phyloP scores from a whole-genome alignment of 2,329 filamentous ascomycete species.

The Macrophomina tecta region DNA sequence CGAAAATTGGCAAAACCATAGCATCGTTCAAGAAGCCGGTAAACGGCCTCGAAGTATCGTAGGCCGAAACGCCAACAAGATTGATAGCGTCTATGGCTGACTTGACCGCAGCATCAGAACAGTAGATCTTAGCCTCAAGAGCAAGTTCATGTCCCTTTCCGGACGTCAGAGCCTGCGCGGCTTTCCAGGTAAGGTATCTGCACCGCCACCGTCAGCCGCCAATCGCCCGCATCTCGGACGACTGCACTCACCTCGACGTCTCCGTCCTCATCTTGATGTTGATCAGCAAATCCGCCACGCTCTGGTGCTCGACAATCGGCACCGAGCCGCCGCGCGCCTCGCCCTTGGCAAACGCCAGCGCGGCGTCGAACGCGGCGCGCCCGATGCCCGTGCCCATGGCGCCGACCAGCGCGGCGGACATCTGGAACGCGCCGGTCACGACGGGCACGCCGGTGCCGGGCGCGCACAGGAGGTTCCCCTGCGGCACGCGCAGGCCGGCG shows the following conservation, averaged over 20 bases:
- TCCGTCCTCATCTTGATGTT: slow-evolving; percentile 60
- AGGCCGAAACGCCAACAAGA: slow-evolving; percentile 58
- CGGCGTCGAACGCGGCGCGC: slow-evolving; percentile 60
- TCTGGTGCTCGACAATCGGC: slow-evolving; percentile 56
- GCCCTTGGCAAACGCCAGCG: slow-evolving; percentile 56
- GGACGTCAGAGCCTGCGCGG: slow-evolving; percentile 54
- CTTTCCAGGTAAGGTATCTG: slow-evolving; percentile 57
- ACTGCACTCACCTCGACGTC: slow-evolving; percentile 46
- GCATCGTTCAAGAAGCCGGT: slow-evolving; percentile 36
- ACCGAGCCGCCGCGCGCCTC: slow-evolving; percentile 55
- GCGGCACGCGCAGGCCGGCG: slow-evolving; percentile 55
- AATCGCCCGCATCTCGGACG: background rate
- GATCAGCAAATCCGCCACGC: slow-evolving; percentile 59
- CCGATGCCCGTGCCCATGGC: slow-evolving; percentile 62
- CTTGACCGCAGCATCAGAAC: slow-evolving; percentile 57
- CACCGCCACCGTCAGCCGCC: too few species aligned
- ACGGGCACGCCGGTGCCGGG: slow-evolving; percentile 53
- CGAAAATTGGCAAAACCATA: slow-evolving; percentile 44
- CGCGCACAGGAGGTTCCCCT: slow-evolving; percentile 53
- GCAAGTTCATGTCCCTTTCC: slow-evolving; percentile 53
- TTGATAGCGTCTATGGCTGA: slow-evolving; percentile 58
- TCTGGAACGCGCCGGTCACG: slow-evolving; percentile 53
- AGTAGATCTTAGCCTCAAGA: slow-evolving; percentile 59
- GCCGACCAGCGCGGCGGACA: slow-evolving; percentile 57
- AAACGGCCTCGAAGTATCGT: slow-evolving; percentile 52